Percentiles rank a stretch among this genome's conserved stretches.
phyloP scores from a whole-genome alignment of 805 yeast genomes.

The Ogataea dorogensis region DNA sequence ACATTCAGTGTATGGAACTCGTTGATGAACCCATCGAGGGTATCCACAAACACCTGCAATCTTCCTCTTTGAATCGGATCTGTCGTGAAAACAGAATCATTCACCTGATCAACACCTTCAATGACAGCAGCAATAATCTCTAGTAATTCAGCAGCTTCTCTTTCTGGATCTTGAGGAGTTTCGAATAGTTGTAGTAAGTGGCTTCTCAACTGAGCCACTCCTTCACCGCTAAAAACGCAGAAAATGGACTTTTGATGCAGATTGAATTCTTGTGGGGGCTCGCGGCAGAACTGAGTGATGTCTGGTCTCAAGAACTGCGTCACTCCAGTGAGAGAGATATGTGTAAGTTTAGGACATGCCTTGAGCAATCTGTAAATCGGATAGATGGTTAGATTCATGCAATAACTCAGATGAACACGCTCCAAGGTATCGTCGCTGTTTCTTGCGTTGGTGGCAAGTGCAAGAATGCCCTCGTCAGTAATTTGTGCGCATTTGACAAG shows the following conservation, averaged over 20 bases:
- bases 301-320: conserved; percentile 85
- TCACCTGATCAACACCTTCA: conserved; percentile 21
- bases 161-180: conserved; percentile 32
- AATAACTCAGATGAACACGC: conserved; percentile 89
- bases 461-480: conserved; percentile 78
- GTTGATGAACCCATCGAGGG: conserved; percentile 29
- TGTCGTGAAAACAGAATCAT: conserved; percentile 19
- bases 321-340: conserved; percentile 88
- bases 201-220: conserved; percentile 73
- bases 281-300: conserved; percentile 81
- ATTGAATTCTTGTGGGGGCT: conserved; percentile 89
- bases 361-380: conserved; percentile 75
- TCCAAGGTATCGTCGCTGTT: conserved; percentile 76
- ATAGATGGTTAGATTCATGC: conserved; percentile 72
- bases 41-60: conserved; percentile 28
- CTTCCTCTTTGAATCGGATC: conserved; percentile 27
- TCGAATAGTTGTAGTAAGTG: conserved; percentile 47
- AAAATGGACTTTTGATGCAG: conserved; percentile 80
- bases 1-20: conserved; percentile 29
- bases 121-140: conserved; percentile 31
- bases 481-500: conserved; percentile 87
- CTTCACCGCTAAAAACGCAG: conserved; percentile 92
- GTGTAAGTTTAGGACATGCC: conserved; percentile 84
- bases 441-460: conserved; percentile 53
- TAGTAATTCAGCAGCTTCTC: conserved; percentile 32